Percentiles rank a stretch among this genome's conserved stretches.
phyloP scores from a whole-genome alignment of 2,329 filamentous ascomycete genomes.

The Calonectria honghensis region DNA sequence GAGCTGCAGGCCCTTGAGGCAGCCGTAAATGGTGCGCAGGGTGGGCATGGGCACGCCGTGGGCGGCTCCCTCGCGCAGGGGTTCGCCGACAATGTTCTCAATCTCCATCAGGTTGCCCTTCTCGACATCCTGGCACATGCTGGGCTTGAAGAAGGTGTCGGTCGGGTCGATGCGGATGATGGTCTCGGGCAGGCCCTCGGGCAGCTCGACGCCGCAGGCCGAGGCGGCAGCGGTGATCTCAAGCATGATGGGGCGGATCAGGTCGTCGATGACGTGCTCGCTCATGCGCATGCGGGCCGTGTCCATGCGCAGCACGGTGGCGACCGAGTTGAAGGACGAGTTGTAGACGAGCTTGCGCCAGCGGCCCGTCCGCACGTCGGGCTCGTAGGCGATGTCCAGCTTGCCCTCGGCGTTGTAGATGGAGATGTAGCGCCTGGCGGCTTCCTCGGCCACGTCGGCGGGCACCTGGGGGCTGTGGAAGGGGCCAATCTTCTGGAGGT shows the following conservation, averaged over 20 bases:
- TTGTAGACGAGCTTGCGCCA: constrained; percentile 73
- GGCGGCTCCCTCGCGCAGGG: constrained; percentile 66
- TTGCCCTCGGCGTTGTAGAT: constrained; percentile 69
- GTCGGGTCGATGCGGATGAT: constrained; percentile 73
- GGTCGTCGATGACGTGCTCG: constrained; percentile 64
- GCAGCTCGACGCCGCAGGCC: constrained; percentile 64
- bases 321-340: constrained; percentile 72
- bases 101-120: constrained; percentile 66
- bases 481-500: constrained; percentile 69
- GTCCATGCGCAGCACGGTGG: constrained; percentile 70
- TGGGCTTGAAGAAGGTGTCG: constrained; percentile 69
- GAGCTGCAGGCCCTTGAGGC: constrained; percentile 69
- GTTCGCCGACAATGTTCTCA: constrained; percentile 72
- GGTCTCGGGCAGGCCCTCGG: constrained; percentile 63
- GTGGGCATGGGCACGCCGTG: constrained; percentile 69
- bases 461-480: constrained; percentile 64
- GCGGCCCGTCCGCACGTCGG: constrained; percentile 64
- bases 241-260: constrained; percentile 72
- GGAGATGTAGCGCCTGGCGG: constrained; percentile 65
- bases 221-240: constrained; percentile 70
- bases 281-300: constrained; percentile 69
- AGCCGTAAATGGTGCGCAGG: constrained; percentile 67
- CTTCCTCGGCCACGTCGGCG: constrained; percentile 49
- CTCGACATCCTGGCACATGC: constrained; percentile 72
- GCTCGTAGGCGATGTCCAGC: constrained; percentile 63